Base-by-base conservation (phyloP, 1,139 yeast species). In the Cylindricascospora bacillispora region DNA sequence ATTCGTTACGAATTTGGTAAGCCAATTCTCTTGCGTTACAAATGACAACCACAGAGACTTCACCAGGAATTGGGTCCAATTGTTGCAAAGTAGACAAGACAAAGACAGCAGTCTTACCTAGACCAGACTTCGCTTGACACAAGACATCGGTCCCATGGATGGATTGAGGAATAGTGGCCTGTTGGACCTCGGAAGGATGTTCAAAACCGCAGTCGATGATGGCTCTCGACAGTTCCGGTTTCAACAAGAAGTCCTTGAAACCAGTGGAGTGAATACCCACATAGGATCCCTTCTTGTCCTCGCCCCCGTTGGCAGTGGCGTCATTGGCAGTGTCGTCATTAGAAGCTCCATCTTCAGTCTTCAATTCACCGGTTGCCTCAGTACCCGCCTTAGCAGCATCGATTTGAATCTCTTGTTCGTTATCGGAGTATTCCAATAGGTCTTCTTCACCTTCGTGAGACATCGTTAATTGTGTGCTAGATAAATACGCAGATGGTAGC, bases 171-270 rank as follows among this genome's bases (percentile, higher is more conserved):
- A 89, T 89, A 64, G 95, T 83, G 50, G 85, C 92, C 67, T 89
- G 98, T 67, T 89, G 98, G 46, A 89, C 98, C 77, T 89, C 98
- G 41, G 95, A 85, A 45, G 98, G 98, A 67, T 89, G 98, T 67
- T 89, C 98, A 57, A 89, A 89, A 69, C 98, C 98, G 68, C 95
- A 85, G 63, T 89, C 98, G 47, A 89, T 93, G 56, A 89, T 89
- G 43, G 98, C 98, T 63, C 98, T 79, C 51, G 89, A 70, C 49
- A 89, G 70, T 62, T 89, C 98, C 16, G 97, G 95, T 66, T 89
- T 89, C 60, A 89, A 71, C 54, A 89, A 67, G 63, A 89, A 89
- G 63, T 89, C 98, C 64, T 93, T 83, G 75, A 89, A 89, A 58
- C 97, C 95, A 41, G 97, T 86, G 44, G 97, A 89, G 61, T 89